phyloP scores from a whole-genome alignment of 148 eudicot species.

The Agrostemma githago region DNA sequence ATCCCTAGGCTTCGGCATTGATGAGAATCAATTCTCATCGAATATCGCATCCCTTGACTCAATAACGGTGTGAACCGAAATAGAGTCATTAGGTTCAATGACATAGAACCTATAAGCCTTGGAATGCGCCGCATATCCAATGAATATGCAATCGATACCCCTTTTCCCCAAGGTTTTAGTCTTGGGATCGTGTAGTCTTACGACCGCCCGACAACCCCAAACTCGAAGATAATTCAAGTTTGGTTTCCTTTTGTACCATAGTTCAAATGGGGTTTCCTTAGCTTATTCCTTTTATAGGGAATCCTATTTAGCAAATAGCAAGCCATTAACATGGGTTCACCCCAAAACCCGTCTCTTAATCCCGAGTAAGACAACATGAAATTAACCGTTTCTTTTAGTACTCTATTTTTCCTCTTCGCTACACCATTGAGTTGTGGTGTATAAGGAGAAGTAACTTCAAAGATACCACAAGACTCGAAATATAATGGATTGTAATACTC shows the following conservation, averaged over 20 bases:
- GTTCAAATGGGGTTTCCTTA: constrained; percentile 21
- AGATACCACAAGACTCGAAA: too few species aligned
- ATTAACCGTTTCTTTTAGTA: constrained; percentile 17
- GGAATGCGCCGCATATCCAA: background rate
- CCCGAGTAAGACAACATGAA: constrained; percentile 20
- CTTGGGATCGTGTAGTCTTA: constrained; percentile 14
- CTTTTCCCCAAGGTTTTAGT: constrained; percentile 14
- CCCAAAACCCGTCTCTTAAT: constrained; percentile 22
- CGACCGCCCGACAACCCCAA: constrained; percentile 20
- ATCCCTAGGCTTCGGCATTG: background rate
- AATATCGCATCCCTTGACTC: background rate
- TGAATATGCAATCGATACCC: background rate
- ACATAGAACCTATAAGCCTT: constrained; percentile 11
- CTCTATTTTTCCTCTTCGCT: constrained; percentile 9
- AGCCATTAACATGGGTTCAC: constrained; percentile 21
- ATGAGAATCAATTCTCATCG: background rate
- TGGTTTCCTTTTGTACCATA: constrained; percentile 15
- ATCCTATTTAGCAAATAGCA: constrained; percentile 17
- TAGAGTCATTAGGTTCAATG: background rate
- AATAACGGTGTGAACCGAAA: too few species aligned
- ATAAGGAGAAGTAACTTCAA: too few species aligned
- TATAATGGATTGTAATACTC: too few species aligned
- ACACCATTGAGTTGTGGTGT: constrained; percentile 19
- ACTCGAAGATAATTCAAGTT: too few species aligned
- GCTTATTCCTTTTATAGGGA: constrained; percentile 6